Conservation (phyloP, 371 early-diverging fungal genomes). For the Apophysomyces trapeziformis region DNA sequence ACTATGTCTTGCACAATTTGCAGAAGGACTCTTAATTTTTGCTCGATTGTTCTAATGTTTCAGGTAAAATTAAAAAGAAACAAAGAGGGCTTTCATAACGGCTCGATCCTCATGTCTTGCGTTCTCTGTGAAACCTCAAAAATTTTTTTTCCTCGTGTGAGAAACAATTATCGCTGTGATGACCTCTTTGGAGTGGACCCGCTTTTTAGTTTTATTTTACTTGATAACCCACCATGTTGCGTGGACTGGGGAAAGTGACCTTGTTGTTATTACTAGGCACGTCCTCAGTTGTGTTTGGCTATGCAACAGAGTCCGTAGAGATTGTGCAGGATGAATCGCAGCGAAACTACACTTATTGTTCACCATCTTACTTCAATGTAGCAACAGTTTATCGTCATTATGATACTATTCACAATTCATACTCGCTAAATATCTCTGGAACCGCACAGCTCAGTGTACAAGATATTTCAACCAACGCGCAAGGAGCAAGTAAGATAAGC, state of each 20-base stretch:
- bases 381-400: not conserved
- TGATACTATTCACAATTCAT: not conserved
- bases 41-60: too few species aligned
- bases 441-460: not conserved
- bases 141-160: not conserved
- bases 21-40: too few species aligned
- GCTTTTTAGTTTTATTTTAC: too few species aligned
- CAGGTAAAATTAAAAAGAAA: too few species aligned
- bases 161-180: not conserved
- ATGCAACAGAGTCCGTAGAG: not conserved
- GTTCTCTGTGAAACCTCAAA: not conserved
- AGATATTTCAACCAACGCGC: not conserved
- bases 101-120: too few species aligned
- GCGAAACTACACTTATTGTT: not conserved
- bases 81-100: too few species aligned
- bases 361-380: not conserved
- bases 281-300: not conserved
- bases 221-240: too few species aligned
- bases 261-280: not conserved
- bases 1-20: too few species aligned
- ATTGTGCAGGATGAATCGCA: not conserved
- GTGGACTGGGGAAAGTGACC: too few species aligned
- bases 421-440: not conserved
- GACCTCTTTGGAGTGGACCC: too few species aligned
- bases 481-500: conserved; percentile 2